phyloP scores from a whole-genome alignment of 169 alveolate genomes.

The Eimeria brunetti region DNA sequence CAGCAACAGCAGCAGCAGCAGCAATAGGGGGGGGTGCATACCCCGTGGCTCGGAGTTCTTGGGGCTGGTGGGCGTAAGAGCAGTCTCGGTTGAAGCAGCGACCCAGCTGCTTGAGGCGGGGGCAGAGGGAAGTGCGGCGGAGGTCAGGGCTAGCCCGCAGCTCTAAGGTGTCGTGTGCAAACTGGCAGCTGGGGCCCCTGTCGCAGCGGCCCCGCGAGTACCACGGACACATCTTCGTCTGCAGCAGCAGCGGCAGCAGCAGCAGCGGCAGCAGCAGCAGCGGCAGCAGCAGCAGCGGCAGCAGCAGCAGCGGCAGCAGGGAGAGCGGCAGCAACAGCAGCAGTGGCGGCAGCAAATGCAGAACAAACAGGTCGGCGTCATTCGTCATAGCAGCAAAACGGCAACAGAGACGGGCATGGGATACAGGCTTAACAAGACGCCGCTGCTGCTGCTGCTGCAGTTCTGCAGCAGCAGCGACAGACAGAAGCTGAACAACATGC shows the following conservation, averaged over 20 bases:
- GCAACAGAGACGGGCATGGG: too few relatives aligned
- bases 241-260: too few relatives aligned
- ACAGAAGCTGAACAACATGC: background rate
- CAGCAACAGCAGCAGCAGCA: background rate
- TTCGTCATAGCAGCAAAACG: too few relatives aligned
- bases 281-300: background rate
- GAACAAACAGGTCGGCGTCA: too few relatives aligned
- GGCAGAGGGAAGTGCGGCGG: constrained; percentile 76
- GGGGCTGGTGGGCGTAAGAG: constrained; percentile 58
- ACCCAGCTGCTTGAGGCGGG: constrained; percentile 59
- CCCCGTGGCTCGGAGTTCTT: constrained; percentile 68
- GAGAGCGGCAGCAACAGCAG: too few relatives aligned
- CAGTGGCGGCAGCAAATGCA: too few relatives aligned
- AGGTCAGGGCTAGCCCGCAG: constrained; percentile 77
- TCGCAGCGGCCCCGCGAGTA: constrained; percentile 75
- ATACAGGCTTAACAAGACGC: background rate
- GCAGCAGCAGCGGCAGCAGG: background rate
- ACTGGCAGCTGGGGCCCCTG: constrained; percentile 76
- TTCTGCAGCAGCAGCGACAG: background rate
- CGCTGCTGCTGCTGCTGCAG: background rate
- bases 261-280: background rate
- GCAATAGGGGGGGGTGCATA: background rate
- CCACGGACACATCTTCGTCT: constrained; percentile 83
- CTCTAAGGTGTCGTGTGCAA: constrained; percentile 72
- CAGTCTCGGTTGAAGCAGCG: constrained; percentile 58